A percentile compares a stretch with the other conserved stretches of the same genome.
Evolutionary conservation across 129 eudicot species (phyloP).

Genomic region (Deinandra increscens): DNA sequence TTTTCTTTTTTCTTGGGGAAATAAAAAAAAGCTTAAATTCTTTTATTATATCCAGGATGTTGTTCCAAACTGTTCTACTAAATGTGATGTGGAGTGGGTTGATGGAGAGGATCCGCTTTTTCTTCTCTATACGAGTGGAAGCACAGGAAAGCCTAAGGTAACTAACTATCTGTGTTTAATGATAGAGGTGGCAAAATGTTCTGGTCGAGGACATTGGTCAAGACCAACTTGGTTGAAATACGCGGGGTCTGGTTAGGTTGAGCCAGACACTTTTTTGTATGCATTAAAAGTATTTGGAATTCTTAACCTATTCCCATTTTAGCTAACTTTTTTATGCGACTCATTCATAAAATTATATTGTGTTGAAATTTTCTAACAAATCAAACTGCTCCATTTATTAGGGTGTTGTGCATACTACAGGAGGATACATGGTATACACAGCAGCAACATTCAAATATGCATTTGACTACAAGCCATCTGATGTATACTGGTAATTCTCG

Average conservation of each 20-base stretch:
- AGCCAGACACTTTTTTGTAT: not conserved
- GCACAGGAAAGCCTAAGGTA: constrained; percentile 99
- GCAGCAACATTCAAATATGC: constrained; percentile 98
- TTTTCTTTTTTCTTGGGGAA: too few species aligned
- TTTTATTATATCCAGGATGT: constrained; percentile 53
- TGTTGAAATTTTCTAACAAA: constrained; percentile 10
- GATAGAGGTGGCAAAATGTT: constrained; percentile 1
- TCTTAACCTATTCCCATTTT: not conserved
- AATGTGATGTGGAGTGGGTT: constrained; percentile 88
- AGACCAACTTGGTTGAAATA: not conserved
- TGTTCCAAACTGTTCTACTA: constrained; percentile 61
- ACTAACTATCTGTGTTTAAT: not conserved
- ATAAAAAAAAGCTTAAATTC: not conserved
- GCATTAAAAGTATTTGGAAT: not conserved
- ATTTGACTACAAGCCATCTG: constrained; percentile 89
- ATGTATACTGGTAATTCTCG: constrained; percentile 72
- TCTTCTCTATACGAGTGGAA: constrained; percentile 96
- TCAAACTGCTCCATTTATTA: constrained; percentile 27
- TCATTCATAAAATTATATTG: not conserved
- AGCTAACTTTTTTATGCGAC: not conserved
- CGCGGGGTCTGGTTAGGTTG: not conserved
- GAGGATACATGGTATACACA: constrained; percentile 96
- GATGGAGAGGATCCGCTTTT: constrained; percentile 98
- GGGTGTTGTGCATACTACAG: constrained; percentile 98
- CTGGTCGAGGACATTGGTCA: not conserved